Conservation (phyloP, 306 rosid species). For the Rosa lucieae region DNA sequence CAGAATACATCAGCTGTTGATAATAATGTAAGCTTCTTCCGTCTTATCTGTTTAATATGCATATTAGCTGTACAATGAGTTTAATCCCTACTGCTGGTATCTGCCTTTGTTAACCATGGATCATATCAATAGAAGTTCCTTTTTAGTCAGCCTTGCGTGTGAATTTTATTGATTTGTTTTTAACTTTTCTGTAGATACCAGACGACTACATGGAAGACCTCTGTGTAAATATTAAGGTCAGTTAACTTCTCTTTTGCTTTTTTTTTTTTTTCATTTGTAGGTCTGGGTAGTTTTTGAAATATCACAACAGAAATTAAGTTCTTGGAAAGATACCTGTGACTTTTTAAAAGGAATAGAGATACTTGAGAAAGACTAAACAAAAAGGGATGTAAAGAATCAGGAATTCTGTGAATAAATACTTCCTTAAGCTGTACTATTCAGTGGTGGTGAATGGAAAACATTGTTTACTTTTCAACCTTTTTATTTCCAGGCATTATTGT, state of each 20-base stretch:
- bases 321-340: neutral
- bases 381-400: neutral
- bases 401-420: neutral
- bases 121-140: neutral
- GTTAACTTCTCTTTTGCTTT: constrained; percentile 11
- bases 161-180: constrained; percentile 24
- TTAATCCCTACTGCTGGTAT: neutral
- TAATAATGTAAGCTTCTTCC: constrained; percentile 48
- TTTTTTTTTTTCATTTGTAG: neutral
- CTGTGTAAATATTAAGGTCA: constrained; percentile 73
- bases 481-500: neutral
- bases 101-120: neutral
- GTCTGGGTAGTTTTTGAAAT: neutral
- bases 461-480: neutral
- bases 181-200: constrained; percentile 44
- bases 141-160: neutral
- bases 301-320: neutral
- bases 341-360: neutral
- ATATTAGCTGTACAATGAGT: neutral
- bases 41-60: neutral
- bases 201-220: constrained; percentile 59
- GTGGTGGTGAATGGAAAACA: neutral
- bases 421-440: neutral
- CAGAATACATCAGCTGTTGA: constrained; percentile 55
- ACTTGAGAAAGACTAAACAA: neutral